Percentiles rank a stretch among this genome's conserved stretches.
These are phyloP conservation scores for Taxawa tesnikishii DNA, from an alignment of 2,329 filamentous ascomycete species.

Conservation along the genomic window DNA sequence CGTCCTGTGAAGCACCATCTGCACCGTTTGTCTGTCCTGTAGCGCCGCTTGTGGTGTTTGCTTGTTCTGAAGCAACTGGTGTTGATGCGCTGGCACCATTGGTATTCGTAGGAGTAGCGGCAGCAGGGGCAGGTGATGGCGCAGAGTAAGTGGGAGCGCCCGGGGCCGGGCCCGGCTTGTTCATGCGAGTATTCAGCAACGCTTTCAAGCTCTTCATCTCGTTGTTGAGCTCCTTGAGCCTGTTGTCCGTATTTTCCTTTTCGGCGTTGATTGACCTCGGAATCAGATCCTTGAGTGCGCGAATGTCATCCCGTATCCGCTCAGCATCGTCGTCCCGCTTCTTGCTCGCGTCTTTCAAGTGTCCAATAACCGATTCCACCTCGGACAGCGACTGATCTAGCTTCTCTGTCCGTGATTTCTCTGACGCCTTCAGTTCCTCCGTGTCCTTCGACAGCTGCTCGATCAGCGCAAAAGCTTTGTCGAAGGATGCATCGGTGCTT, in stretches of 20 bases:
- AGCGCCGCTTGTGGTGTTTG: slow-evolving; percentile 2
- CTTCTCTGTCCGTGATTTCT: slow-evolving; percentile 70
- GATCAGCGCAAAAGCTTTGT: slow-evolving; percentile 78
- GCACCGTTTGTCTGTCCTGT: slow-evolving; percentile 3
- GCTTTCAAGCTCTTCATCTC: slow-evolving; percentile 91
- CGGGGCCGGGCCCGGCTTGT: slow-evolving; percentile 10
- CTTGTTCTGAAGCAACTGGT: slow-evolving; percentile 1
- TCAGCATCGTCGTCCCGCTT: slow-evolving; percentile 80
- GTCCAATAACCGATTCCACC: slow-evolving; percentile 68
- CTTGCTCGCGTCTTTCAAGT: slow-evolving; percentile 70
- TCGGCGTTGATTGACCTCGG: slow-evolving; percentile 82
- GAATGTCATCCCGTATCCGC: slow-evolving; percentile 75
- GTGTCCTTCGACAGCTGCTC: slow-evolving; percentile 91
- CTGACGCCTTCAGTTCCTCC: slow-evolving; percentile 71
- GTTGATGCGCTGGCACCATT: too few species aligned
- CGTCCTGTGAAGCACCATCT: slow-evolving; percentile 16
- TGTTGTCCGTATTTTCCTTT: slow-evolving; percentile 68
- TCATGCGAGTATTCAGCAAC: slow-evolving; percentile 55
- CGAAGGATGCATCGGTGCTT: slow-evolving; percentile 83
- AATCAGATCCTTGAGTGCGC: slow-evolving; percentile 68
- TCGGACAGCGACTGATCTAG: slow-evolving; percentile 72
- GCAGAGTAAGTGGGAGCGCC: slow-evolving; percentile 1
- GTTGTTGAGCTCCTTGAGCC: slow-evolving; percentile 70
- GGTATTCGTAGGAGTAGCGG: too few species aligned
- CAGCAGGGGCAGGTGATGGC: slow-evolving; percentile 4